Base-by-base conservation (phyloP, 2,329 filamentous ascomycete genomes). In the Cladosporium oxysporum region DNA sequence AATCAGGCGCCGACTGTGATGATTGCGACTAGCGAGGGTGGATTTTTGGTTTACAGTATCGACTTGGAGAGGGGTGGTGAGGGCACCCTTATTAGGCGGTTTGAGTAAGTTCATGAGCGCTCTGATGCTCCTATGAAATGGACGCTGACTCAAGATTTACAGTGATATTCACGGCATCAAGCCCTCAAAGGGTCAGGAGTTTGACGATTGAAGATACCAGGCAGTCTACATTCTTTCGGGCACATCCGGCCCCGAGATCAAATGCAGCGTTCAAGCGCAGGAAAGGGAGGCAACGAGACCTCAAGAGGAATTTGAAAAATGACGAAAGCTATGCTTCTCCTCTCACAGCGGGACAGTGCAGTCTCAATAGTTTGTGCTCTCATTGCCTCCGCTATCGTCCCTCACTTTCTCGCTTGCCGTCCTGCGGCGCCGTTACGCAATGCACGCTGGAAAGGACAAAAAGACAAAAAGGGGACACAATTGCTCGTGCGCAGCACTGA, bases 11-110 rank as follows among this genome's bases (percentile, higher is more conserved):
- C 95, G 0, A 93, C 98, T 74, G 91, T 99, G 58, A 98, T 99
- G 93, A 92, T 98, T 0, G 93, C 97, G 16, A 99, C 95, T 0
- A 97, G 91, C 72, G 95, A 99, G 76, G 95, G 95, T 11, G 90
- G 90, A 28, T 98, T 97, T 75, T 97, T 95, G 72, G 90, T 98
- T 33, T 99, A 94, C 79, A 94, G 92, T 70, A 93, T 99, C 64
- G 93, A 99, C 76, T 87, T 99, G 82, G 93, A 96, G 72, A 91
- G 91, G 68, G 95, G 95, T 21, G 95, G 95, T 28, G 95, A 99
- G 79, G 95, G 95, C 0, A 91, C 91, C 58, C 80, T 99, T 71
- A 89, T 93, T 62, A 96, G 96, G 77, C 92, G 96, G 76, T 97
- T 93, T 77, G 96, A 92, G 92, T 97, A 82, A 84, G 93, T 85